Base-by-base conservation (phyloP, 495 filamentous ascomycete genomes). In the Penicillium alfredii region DNA sequence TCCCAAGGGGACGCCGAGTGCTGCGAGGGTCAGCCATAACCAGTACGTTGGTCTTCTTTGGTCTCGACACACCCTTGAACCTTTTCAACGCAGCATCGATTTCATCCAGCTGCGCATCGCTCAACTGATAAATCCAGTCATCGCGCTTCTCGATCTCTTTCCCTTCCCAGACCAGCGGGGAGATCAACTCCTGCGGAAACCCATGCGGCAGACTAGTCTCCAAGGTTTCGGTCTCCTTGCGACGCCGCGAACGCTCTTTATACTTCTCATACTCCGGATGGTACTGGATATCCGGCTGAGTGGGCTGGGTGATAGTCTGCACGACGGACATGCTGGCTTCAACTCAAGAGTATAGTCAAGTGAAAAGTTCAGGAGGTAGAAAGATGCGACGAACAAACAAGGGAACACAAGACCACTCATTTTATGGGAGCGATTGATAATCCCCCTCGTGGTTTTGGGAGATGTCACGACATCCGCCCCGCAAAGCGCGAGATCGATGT, bases 161-260 rank as follows among this genome's bases (percentile, higher is more conserved):
- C 1, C 74, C 74, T 32, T 78, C 74, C 78, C 78, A 83, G 1
- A 78, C 76, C 1, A 81, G 55, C 2, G 66, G 52, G 0, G 69
- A 73, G 0, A 47, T 47, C 8, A 81, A 38, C 22, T 70, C 27
- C 15, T 50, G 17, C 8, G 78, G 78, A 38, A 74, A 81, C 0
- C 69, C 72, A 2, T 47, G 44, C 0, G 77, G 78, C 2, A 80
- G 40, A 0, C 47, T 57, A n/a, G 45, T 61, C 3, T 59, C 51
- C 4, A 75, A 40, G 4, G 45, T 37, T 21, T 72, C 69, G 0
- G 55, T 62, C 22, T 61, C 64, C 14, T 65, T 61, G 18, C 74
- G 63, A n/a, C 58, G 60, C 41, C 64, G 53, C 24, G 53, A 58
- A 13, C 78, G 64, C 5, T 63, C 64, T 33, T 72, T 61, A 49